phyloP scores from a whole-genome alignment of 2,329 filamentous ascomycete species.

The Penicillium digitatum region DNA sequence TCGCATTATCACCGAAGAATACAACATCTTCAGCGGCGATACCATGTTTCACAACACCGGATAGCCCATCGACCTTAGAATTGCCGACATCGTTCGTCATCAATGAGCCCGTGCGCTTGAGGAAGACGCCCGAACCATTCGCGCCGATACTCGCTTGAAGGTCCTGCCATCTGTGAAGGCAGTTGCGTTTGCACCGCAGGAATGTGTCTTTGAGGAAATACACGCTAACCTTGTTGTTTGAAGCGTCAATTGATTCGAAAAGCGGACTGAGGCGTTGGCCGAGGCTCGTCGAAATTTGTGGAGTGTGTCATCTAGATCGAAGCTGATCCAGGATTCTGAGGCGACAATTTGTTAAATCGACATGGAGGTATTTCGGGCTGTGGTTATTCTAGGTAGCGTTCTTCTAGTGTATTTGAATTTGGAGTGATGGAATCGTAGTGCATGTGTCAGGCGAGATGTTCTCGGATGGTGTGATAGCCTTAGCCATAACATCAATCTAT shows the following conservation, averaged over 20 bases:
- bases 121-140: constrained; percentile 40
- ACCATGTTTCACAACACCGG: constrained; percentile 20
- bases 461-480: background rate
- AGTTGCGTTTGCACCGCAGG: constrained; percentile 33
- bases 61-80: constrained; percentile 34
- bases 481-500: background rate
- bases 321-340: constrained; percentile 41
- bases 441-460: background rate
- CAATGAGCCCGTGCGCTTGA: constrained; percentile 13
- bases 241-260: constrained; percentile 30
- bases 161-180: constrained; percentile 47
- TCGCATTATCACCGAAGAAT: constrained; percentile 29
- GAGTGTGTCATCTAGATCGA: constrained; percentile 50
- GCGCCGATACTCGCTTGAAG: constrained; percentile 45
- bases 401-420: background rate
- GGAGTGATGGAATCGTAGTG: background rate
- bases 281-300: constrained; percentile 48
- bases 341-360: constrained; percentile 21
- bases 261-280: constrained; percentile 31
- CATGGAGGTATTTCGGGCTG: background rate
- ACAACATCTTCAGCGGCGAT: constrained; percentile 23
- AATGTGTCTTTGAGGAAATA: constrained; percentile 24
- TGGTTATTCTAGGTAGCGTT: background rate
- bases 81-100: constrained; percentile 25
- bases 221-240: constrained; percentile 7